phyloP scores from a whole-genome alignment of 2,329 filamentous ascomycete genomes.

The Celoporthe dispersa region DNA sequence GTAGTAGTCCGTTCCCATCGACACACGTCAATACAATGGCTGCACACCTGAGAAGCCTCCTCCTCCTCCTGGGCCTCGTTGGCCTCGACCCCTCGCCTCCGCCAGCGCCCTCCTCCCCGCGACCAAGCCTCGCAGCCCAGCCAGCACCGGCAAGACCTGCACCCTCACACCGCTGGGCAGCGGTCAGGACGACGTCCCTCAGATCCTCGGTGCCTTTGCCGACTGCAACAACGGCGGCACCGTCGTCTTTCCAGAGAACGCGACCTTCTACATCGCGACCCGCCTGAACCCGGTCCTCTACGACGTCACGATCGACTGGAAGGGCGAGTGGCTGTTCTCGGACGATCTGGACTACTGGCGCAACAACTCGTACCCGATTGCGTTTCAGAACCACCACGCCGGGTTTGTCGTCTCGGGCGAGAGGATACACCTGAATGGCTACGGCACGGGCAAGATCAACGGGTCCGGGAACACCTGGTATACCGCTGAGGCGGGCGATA shows the following conservation, averaged over 20 bases:
- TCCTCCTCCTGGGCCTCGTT: conserved; percentile 17
- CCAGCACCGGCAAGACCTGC: conserved; percentile 32
- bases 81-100: conserved; percentile 16
- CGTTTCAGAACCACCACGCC: conserved; percentile 60
- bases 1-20: neutral
- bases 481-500: conserved; percentile 49
- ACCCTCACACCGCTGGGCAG: conserved; percentile 32
- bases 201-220: conserved; percentile 36
- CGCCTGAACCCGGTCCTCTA: conserved; percentile 54
- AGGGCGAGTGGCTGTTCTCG: conserved; percentile 56
- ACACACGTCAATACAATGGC: conserved; percentile 9
- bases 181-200: conserved; percentile 34
- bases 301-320: conserved; percentile 57
- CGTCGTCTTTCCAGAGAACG: conserved; percentile 53
- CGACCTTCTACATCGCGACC: conserved; percentile 55
- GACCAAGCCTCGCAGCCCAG: conserved; percentile 25
- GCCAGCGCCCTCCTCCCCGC: conserved; percentile 11
- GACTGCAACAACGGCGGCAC: conserved; percentile 38
- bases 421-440: conserved; percentile 55
- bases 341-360: conserved; percentile 59
- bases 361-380: conserved; percentile 55
- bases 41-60: neutral
- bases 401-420: conserved; percentile 56
- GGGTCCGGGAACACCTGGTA: conserved; percentile 62
- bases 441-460: conserved; percentile 56